Evolutionary conservation across 1,284 basidiomycete genomes (phyloP).

Genomic region (Rhizopogon parksii): DNA sequence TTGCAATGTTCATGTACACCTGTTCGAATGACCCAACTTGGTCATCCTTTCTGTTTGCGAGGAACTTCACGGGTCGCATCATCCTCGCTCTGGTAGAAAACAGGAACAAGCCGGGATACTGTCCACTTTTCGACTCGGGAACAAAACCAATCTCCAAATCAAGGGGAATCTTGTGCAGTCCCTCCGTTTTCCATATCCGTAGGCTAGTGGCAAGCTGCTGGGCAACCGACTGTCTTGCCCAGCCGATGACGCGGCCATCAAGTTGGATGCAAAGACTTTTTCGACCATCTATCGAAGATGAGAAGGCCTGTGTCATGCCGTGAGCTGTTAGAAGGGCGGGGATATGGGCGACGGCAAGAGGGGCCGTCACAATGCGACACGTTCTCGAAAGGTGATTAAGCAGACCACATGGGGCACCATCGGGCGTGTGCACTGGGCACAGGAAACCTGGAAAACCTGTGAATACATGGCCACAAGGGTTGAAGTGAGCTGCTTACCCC

Average conservation of each 20-base stretch:
- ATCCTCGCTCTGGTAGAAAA: conserved; percentile 88
- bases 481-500: conserved; percentile 55
- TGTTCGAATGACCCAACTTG: conserved; percentile 97
- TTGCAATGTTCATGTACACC: conserved; percentile 98
- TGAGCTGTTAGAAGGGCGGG: conserved; percentile 79
- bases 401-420: conserved; percentile 96
- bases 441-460: conserved; percentile 67
- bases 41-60: conserved; percentile 82
- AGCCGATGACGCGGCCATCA: conserved; percentile 94
- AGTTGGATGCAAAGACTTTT: conserved; percentile 87
- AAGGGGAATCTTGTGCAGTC: conserved; percentile 74
- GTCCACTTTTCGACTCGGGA: conserved; percentile 85
- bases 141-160: conserved; percentile 96
- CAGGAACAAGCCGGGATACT: conserved; percentile 94
- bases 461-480: conserved; percentile 2
- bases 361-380: conserved; percentile 84
- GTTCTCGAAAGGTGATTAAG: conserved; percentile 95
- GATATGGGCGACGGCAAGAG: conserved; percentile 73
- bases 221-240: conserved; percentile 75
- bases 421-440: conserved; percentile 98
- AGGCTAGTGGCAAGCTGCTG: conserved; percentile 78
- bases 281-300: conserved; percentile 71
- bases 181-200: conserved; percentile 95
- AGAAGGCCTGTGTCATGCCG: conserved; percentile 93
- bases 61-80: conserved; percentile 97